Conservation (phyloP, 805 yeast genomes). For the Pichia kluyveri region DNA sequence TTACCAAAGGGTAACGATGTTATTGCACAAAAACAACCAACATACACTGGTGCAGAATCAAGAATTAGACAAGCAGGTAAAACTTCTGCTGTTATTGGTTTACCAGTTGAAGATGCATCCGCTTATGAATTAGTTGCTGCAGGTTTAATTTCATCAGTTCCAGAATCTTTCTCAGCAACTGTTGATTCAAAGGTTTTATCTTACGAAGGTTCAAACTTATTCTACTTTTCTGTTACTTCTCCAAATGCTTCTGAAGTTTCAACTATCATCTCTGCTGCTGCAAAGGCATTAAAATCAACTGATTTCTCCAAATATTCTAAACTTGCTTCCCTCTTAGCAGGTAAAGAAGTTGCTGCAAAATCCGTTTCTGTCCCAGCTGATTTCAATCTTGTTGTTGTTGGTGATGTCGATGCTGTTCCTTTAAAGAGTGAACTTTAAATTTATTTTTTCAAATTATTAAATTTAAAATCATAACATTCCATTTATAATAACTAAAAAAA, state of each 20-base stretch:
- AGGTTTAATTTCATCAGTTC: conserved; percentile 44
- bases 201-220: conserved; percentile 75
- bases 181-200: conserved; percentile 46
- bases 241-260: conserved; percentile 49
- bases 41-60: conserved; percentile 56
- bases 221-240: conserved; percentile 60
- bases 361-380: conserved; percentile 38
- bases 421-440: conserved; percentile 76
- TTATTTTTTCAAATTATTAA: not conserved
- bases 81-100: conserved; percentile 71
- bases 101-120: conserved; percentile 60
- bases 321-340: conserved; percentile 38
- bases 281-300: conserved; percentile 37
- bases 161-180: conserved; percentile 44
- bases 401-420: conserved; percentile 81
- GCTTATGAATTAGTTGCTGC: conserved; percentile 65
- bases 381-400: conserved; percentile 83
- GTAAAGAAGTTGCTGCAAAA: conserved; percentile 27
- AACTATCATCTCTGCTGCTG: conserved; percentile 51
- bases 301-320: conserved; percentile 35
- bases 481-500: not conserved
- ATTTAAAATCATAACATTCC: not conserved
- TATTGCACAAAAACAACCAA: conserved; percentile 26
- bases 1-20: conserved; percentile 55
- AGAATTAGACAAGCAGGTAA: conserved; percentile 57